A percentile compares a stretch with the other conserved stretches of the same genome.
phyloP scores from a whole-genome alignment of 2,329 filamentous ascomycete genomes.

The Xylariaceae sp. region DNA sequence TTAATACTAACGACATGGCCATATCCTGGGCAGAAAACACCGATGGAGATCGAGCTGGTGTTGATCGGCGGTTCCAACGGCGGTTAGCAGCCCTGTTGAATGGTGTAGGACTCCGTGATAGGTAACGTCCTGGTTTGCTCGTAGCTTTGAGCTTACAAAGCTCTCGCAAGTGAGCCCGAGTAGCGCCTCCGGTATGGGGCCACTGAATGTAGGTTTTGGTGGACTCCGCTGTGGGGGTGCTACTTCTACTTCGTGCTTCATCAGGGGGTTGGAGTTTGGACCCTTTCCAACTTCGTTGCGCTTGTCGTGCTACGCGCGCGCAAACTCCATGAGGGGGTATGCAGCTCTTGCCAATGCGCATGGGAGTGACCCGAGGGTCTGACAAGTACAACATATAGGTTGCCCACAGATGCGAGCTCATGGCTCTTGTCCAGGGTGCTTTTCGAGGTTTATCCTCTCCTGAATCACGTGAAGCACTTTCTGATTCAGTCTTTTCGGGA shows the following conservation, averaged over 20 bases:
- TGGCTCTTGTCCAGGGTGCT: slow-evolving; percentile 68
- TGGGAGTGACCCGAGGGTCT: slow-evolving; percentile 71
- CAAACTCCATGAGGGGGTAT: slow-evolving; percentile 71
- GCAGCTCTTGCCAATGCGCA: slow-evolving; percentile 67
- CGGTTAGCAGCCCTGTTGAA: slow-evolving; percentile 59
- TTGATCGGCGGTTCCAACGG: slow-evolving; percentile 56
- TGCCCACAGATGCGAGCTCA: slow-evolving; percentile 71
- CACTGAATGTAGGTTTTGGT: slow-evolving; percentile 62
- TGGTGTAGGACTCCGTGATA: slow-evolving; percentile 62
- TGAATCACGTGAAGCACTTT: slow-evolving; percentile 7
- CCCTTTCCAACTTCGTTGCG: slow-evolving; percentile 71
- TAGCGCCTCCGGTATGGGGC: slow-evolving; percentile 69
- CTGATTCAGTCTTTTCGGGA: slow-evolving; percentile 25
- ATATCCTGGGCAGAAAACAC: slow-evolving; percentile 68
- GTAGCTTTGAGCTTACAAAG: slow-evolving; percentile 64
- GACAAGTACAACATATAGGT: slow-evolving; percentile 70
- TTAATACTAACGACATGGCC: slow-evolving; percentile 66
- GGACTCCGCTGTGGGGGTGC: slow-evolving; percentile 59
- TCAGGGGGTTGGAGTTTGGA: slow-evolving; percentile 51
- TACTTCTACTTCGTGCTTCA: slow-evolving; percentile 57
- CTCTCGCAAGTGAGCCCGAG: slow-evolving; percentile 66
- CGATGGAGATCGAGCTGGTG: slow-evolving; percentile 53
- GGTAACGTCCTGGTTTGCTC: slow-evolving; percentile 52
- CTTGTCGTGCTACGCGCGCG: slow-evolving; percentile 68
- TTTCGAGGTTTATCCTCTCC: slow-evolving; percentile 50